Conservation (phyloP, 441 rosid species). For the Biscutella laevigata region DNA sequence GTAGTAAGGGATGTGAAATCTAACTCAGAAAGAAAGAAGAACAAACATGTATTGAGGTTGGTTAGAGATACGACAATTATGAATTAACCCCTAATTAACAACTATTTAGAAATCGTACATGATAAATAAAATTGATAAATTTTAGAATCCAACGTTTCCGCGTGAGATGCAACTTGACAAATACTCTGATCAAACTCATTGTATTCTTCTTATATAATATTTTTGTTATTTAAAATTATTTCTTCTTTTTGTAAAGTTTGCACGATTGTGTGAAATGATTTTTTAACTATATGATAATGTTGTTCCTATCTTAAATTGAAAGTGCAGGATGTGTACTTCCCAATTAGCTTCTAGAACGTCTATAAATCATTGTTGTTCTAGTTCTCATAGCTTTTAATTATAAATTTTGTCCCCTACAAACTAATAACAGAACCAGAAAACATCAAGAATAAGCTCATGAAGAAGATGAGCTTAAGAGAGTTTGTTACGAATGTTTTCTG, state of each 20-base stretch:
- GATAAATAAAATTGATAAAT: background rate
- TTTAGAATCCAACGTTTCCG: constrained; percentile 14
- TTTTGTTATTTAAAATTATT: background rate
- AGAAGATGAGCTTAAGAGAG: too few relatives aligned
- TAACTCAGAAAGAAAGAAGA: too few relatives aligned
- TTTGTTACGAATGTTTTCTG: too few relatives aligned
- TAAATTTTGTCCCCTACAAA: too few relatives aligned
- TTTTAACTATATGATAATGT: background rate
- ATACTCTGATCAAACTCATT: constrained; percentile 16
- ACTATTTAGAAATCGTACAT: background rate
- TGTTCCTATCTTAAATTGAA: constrained; percentile 23
- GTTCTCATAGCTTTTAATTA: background rate
- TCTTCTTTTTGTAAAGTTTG: constrained; percentile 16
- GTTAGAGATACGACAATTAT: background rate
- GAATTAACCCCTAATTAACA: background rate
- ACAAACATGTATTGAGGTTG: too few relatives aligned
- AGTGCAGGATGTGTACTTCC: constrained; percentile 23
- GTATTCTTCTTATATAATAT: background rate
- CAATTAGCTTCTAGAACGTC: constrained; percentile 17
- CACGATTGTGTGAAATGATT: constrained; percentile 4
- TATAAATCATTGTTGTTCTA: constrained; percentile 5
- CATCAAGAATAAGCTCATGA: too few relatives aligned
- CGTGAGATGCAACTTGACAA: constrained; percentile 24
- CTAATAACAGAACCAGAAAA: too few relatives aligned
- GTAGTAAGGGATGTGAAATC: background rate